phyloP scores from a whole-genome alignment of 2,329 filamentous ascomycete genomes.

The Byssochlamys sp. region DNA sequence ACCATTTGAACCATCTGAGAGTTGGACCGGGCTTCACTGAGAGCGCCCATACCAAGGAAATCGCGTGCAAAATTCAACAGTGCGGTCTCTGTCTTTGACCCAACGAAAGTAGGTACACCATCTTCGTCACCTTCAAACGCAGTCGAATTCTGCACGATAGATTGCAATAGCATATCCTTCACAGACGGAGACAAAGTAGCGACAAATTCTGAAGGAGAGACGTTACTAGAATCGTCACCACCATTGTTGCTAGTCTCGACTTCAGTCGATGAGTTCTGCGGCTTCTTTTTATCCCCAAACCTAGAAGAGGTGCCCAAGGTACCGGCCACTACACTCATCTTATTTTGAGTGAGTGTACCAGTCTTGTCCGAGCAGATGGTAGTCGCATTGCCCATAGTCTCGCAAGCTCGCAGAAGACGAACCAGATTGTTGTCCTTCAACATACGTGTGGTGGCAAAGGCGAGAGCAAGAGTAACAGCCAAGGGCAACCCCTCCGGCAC shows the following conservation, averaged over 20 bases:
- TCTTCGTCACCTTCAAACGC: constrained; percentile 58
- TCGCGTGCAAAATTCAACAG: constrained; percentile 60
- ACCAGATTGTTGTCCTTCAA: constrained; percentile 55
- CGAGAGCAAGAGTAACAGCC: constrained; percentile 52
- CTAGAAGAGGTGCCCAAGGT: constrained; percentile 41
- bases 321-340: constrained; percentile 53
- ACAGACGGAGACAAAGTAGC: constrained; percentile 42
- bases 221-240: constrained; percentile 32
- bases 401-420: constrained; percentile 49
- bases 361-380: constrained; percentile 59
- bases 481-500: constrained; percentile 53
- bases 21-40: constrained; percentile 54
- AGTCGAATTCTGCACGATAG: constrained; percentile 59
- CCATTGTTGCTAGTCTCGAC: constrained; percentile 15
- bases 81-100: constrained; percentile 69
- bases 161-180: constrained; percentile 51
- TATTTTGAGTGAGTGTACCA: constrained; percentile 55
- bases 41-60: constrained; percentile 53
- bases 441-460: constrained; percentile 55
- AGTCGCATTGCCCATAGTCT: constrained; percentile 57
- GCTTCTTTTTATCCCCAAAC: constrained; percentile 33
- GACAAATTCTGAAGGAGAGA: constrained; percentile 47
- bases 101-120: constrained; percentile 54
- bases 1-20: constrained; percentile 45
- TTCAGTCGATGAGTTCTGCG: constrained; percentile 15